These are phyloP conservation scores for Boletus reticuloceps DNA, from an alignment of 768 basidiomycete species.

Conservation along the genomic window DNA sequence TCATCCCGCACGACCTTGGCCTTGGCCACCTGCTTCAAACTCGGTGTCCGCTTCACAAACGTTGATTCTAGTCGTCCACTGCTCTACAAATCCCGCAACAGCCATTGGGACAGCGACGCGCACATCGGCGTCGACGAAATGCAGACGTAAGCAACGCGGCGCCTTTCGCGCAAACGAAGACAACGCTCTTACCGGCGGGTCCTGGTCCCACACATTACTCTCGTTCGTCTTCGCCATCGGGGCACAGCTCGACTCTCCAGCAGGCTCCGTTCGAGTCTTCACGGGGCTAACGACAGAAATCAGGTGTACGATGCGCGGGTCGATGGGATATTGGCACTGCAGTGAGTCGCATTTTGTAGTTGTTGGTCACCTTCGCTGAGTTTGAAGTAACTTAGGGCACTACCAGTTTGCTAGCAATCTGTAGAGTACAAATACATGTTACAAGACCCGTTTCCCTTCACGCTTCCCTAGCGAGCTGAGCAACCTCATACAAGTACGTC, in stretches of 20 bases:
- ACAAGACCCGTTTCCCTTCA: conserved; percentile 3
- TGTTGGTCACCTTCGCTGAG: conserved; percentile 17
- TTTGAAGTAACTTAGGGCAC: conserved; percentile 13
- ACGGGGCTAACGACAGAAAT: not conserved
- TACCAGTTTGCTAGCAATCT: not conserved
- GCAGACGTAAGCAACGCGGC: conserved; percentile 13
- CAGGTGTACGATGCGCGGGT: not conserved
- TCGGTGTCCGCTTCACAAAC: conserved; percentile 1
- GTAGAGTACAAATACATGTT: not conserved
- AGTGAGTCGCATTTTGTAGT: not conserved
- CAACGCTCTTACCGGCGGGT: conserved; percentile 11
- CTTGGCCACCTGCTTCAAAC: not conserved
- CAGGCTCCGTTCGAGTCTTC: not conserved
- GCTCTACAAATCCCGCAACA: conserved; percentile 1
- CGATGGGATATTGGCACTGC: not conserved
- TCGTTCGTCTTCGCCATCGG: conserved; percentile 14
- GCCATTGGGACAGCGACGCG: no score
- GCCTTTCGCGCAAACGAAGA: not conserved
- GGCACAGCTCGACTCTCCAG: not conserved
- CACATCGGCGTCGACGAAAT: no score
- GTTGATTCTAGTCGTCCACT: conserved; percentile 1
- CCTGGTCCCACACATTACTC: conserved; percentile 18
- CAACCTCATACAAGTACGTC: conserved; percentile 32
- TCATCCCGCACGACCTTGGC: conserved; percentile 40
- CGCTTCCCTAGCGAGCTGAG: conserved; percentile 11